phyloP scores from a whole-genome alignment of 2,329 filamentous ascomycete species.

The Rutstroemia sp. region DNA sequence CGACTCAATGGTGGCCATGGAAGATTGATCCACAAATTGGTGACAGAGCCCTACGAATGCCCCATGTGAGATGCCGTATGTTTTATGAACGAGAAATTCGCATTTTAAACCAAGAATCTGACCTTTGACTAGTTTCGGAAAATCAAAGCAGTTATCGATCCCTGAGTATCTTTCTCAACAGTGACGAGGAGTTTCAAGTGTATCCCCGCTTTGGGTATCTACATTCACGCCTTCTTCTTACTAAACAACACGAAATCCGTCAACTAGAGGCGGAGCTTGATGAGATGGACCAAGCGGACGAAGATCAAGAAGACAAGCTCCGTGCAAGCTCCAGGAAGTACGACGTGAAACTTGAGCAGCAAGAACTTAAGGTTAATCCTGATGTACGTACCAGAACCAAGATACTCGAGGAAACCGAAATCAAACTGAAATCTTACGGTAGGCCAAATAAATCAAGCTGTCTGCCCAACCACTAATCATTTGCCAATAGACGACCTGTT shows the following conservation, averaged over 20 bases:
- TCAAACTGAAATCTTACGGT: slow-evolving; percentile 11
- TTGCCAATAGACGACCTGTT: background rate
- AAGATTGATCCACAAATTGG: background rate
- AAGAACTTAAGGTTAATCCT: background rate
- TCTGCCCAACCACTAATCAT: background rate
- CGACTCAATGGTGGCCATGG: background rate
- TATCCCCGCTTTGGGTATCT: slow-evolving; percentile 37
- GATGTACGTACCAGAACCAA: background rate
- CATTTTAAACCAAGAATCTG: background rate
- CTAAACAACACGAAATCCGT: slow-evolving; percentile 19
- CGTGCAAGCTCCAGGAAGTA: slow-evolving; percentile 7
- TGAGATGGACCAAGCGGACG: slow-evolving; percentile 8
- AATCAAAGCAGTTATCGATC: slow-evolving; percentile 31
- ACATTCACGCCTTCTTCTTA: slow-evolving; percentile 31
- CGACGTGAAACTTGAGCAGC: slow-evolving; percentile 1
- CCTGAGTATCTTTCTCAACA: slow-evolving; percentile 34
- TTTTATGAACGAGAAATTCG: background rate
- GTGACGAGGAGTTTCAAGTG: slow-evolving; percentile 35
- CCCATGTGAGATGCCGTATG: slow-evolving; percentile 1
- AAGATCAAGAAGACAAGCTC: background rate
- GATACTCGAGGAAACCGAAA: slow-evolving; percentile 14
- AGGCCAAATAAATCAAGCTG: background rate
- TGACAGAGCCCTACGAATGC: background rate
- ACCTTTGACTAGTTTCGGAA: slow-evolving; percentile 9
- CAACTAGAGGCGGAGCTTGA: slow-evolving; percentile 18